These are phyloP conservation scores for Apiotrichum gamsii DNA, from an alignment of 1,284 basidiomycete species.

Conservation along the genomic window DNA sequence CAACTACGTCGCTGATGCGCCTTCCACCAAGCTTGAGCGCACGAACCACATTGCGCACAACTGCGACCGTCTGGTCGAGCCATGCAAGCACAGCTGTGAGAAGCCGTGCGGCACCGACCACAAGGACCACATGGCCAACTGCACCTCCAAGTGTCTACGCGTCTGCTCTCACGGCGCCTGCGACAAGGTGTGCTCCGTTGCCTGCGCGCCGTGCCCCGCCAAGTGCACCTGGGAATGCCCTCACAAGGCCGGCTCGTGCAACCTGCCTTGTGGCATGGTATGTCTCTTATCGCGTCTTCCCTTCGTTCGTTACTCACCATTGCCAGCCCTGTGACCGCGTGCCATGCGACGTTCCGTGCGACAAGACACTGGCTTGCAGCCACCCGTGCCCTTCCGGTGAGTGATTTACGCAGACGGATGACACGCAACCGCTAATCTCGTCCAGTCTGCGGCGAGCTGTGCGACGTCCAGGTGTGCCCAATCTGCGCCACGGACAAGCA, in stretches of 20 bases:
- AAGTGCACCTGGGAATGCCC: conserved; percentile 41
- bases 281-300: conserved; percentile 32
- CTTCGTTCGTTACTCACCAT: no score
- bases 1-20: no score
- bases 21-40: background rate
- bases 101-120: background rate
- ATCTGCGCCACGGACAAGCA: conserved; percentile 50
- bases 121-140: background rate
- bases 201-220: conserved; percentile 5
- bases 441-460: conserved; percentile 64
- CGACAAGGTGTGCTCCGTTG: background rate
- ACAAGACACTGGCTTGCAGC: no score
- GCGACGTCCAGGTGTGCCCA: conserved; percentile 55
- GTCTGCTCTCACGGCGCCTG: background rate
- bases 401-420: conserved; percentile 48
- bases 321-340: conserved; percentile 59
- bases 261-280: conserved; percentile 64
- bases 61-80: background rate
- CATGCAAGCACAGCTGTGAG: background rate
- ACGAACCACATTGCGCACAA: background rate
- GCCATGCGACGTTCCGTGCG: no score
- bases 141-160: background rate
- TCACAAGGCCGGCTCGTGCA: conserved; percentile 56
- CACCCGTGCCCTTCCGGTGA: conserved; percentile 54
- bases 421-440: conserved; percentile 61